These are phyloP conservation scores for Gonium pectorale DNA, from an alignment of 139 green algal genomes.

Conservation along the genomic window DNA sequence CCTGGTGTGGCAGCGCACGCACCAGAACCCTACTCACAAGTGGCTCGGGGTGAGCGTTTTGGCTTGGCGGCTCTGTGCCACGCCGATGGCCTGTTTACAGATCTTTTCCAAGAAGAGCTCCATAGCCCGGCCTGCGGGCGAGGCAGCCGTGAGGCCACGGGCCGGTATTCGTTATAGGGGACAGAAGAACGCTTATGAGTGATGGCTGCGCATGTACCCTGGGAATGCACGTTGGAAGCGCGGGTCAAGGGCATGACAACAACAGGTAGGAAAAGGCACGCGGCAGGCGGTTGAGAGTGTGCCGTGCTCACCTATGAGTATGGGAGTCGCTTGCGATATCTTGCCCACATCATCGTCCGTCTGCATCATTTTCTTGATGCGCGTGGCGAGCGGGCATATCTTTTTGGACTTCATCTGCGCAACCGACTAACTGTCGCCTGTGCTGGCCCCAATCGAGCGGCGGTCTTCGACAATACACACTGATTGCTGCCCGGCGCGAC, in stretches of 20 bases:
- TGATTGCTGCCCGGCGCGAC: too few species aligned
- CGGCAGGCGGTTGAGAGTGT: too few species aligned
- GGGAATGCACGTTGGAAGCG: too few species aligned
- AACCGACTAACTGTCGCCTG: too few species aligned
- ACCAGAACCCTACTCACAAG: conserved; percentile 70
- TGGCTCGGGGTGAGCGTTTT: conserved; percentile 84
- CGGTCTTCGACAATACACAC: too few species aligned
- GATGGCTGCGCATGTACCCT: too few species aligned
- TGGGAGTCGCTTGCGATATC: conserved; percentile 88
- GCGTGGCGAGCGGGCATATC: conserved; percentile 69
- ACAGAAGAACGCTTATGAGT: background rate
- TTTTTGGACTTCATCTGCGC: conserved; percentile 65
- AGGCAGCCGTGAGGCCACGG: background rate
- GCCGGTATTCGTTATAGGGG: too few species aligned
- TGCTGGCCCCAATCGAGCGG: too few species aligned
- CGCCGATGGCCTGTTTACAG: conserved; percentile 64
- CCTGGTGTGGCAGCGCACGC: background rate
- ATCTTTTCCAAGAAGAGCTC: conserved; percentile 90
- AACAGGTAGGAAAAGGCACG: too few species aligned
- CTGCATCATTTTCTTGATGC: conserved; percentile 97
- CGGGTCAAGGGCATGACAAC: too few species aligned
- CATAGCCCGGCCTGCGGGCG: conserved; percentile 82
- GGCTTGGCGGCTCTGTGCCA: conserved; percentile 74
- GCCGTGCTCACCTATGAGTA: conserved; percentile 83
- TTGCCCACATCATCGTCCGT: conserved; percentile 96